These are phyloP conservation scores for Lotus japonicus DNA, from an alignment of 306 rosid genomes.

Conservation along the genomic window DNA sequence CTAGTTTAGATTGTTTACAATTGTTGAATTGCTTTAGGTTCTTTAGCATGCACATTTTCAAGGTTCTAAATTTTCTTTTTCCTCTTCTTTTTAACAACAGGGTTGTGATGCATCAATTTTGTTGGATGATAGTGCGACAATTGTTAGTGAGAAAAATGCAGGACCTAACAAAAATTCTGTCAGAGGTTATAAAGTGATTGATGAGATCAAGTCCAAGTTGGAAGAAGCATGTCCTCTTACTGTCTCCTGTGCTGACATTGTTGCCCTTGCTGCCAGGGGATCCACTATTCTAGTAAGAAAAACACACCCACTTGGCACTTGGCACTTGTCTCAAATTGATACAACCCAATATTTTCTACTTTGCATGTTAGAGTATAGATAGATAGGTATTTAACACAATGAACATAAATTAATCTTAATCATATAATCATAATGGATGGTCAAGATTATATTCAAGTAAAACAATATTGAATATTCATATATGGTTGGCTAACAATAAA, in stretches of 20 bases:
- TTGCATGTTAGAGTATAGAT: not conserved
- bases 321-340: not conserved
- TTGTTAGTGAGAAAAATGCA: slow-evolving; percentile 62
- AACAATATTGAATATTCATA: too few species aligned
- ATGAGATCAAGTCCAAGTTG: slow-evolving; percentile 62
- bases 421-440: too few species aligned
- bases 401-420: too few species aligned
- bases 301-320: too few species aligned
- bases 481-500: too few species aligned
- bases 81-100: slow-evolving; percentile 19
- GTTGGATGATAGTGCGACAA: slow-evolving; percentile 44
- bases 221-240: slow-evolving; percentile 70
- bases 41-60: not conserved
- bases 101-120: slow-evolving; percentile 81
- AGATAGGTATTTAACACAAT: too few species aligned
- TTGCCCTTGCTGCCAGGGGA: slow-evolving; percentile 75
- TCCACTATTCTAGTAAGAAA: slow-evolving; percentile 59
- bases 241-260: slow-evolving; percentile 83
- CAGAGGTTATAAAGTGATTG: slow-evolving; percentile 72
- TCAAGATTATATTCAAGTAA: too few species aligned
- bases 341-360: too few species aligned
- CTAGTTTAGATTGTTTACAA: not conserved
- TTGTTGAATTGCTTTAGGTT: not conserved
- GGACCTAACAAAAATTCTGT: slow-evolving; percentile 69
- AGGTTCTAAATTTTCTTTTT: not conserved